Percentiles rank a stretch among this genome's conserved stretches.
phyloP scores from a whole-genome alignment of 1,284 basidiomycete genomes.

The Ceratobasidium papillatum region DNA sequence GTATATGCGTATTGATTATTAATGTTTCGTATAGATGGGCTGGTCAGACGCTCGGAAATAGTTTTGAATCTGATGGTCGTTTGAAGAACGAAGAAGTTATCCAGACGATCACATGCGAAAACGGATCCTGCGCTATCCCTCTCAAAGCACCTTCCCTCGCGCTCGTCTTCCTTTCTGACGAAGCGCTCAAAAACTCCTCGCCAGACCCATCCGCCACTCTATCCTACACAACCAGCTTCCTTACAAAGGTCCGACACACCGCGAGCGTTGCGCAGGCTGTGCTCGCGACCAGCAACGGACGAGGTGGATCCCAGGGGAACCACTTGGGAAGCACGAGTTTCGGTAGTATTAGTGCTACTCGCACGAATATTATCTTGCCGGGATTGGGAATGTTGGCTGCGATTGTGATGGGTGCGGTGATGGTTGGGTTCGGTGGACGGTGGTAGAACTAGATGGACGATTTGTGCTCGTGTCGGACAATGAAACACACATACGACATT shows the following conservation, averaged over 20 bases:
- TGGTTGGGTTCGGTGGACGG: neutral
- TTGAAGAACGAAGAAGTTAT: conserved; percentile 62
- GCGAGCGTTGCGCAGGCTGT: conserved; percentile 51
- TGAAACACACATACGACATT: conserved; percentile 3
- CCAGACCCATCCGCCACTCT: conserved; percentile 45
- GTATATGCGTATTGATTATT: conserved; percentile 29
- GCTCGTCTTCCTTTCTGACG: conserved; percentile 70
- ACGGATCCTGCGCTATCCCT: conserved; percentile 62
- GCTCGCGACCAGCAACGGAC: conserved; percentile 54
- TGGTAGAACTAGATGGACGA: neutral
- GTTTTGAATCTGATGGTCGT: conserved; percentile 71
- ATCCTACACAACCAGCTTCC: conserved; percentile 57
- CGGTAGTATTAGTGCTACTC: conserved; percentile 11
- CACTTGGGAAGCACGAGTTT: conserved; percentile 33
- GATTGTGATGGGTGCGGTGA: neutral
- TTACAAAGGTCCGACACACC: conserved; percentile 56
- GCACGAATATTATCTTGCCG: neutral
- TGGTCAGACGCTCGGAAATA: conserved; percentile 68
- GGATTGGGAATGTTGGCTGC: conserved; percentile 14
- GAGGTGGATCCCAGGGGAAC: conserved; percentile 43
- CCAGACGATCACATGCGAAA: conserved; percentile 63
- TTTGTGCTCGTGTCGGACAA: no score
- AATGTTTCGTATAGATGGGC: conserved; percentile 49
- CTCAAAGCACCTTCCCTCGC: conserved; percentile 76
- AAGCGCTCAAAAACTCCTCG: conserved; percentile 55